These are phyloP conservation scores for Kodamaea laetipori DNA, from an alignment of 805 yeast genomes.

Conservation along the genomic window DNA sequence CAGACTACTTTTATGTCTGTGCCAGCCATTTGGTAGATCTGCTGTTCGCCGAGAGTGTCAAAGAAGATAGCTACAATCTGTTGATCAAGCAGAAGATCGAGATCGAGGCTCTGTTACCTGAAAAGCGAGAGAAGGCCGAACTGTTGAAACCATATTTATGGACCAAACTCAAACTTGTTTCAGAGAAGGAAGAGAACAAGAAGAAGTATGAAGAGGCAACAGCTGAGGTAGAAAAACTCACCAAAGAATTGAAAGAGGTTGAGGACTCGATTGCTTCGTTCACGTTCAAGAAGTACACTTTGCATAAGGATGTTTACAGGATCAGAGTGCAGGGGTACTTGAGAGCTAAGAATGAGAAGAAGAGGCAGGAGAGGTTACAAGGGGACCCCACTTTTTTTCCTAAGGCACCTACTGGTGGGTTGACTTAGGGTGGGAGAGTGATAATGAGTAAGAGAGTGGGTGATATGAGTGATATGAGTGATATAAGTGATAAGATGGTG, in stretches of 20 bases:
- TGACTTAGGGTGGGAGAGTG: background rate
- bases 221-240: conserved; percentile 10
- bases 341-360: conserved; percentile 31
- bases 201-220: conserved; percentile 27
- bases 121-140: conserved; percentile 27
- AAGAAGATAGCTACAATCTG: conserved; percentile 36
- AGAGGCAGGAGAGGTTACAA: conserved; percentile 13
- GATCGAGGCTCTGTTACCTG: conserved; percentile 21
- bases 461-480: no score
- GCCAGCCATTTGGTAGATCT: conserved; percentile 48
- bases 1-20: conserved; percentile 58
- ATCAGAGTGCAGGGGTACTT: conserved; percentile 39
- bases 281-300: conserved; percentile 39
- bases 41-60: conserved; percentile 45
- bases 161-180: conserved; percentile 25
- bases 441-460: conserved; percentile 1
- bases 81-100: conserved; percentile 24
- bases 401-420: conserved; percentile 14
- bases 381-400: conserved; percentile 18
- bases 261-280: conserved; percentile 29
- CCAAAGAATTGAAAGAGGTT: conserved; percentile 20
- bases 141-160: conserved; percentile 37
- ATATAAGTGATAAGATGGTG: no score
- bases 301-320: conserved; percentile 45
- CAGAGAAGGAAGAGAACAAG: conserved; percentile 21